Evolutionary conservation across 306 rosid species (phyloP), one percentile per base, ranked within the genome.

Genomic region (Vigna nakashimae): DNA sequence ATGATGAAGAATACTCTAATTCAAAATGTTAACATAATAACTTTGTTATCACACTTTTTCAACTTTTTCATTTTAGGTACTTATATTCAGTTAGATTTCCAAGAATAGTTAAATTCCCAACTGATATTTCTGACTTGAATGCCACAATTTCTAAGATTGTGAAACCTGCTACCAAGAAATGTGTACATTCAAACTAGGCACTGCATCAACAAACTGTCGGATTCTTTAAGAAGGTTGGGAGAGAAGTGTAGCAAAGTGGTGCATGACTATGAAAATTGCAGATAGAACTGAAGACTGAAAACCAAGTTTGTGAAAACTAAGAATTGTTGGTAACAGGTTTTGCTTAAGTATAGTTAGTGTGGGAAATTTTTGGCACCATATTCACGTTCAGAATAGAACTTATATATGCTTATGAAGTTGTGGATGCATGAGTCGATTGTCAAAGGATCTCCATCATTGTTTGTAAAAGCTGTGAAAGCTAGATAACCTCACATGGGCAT

Each of bases 201-300:
- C 18, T 51, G 38, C 43, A 40, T 67, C 74, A 66, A 77, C 74
- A 22, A 66, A 42, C 67, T 66, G 13, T 77, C 68, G 53, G 26
- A 65, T 76, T 76, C 65, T 66, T 40, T 53, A 53, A 52, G 74
- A 65, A 65, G 11, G 80, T 76, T 76, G 40, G 80, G 73, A 65
- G 65, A 64, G 53, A 75, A 64, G 18, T 9, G 64, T 65, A 22
- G 65, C 65, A 65, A 52, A 52, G 32, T 51, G 56, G 32, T 38
- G 36, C 51, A 65, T 9, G 16, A 63, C 7, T 40, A 26, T 9
- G 45, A 32, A 50, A 13, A 52, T 20, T 65, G 32, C 32, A 30
- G 20, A 58, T 58, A 26, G 9, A 73, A 46, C 22, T 32, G 62
- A n/a, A 63, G 15, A 55, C 59, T 60, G 20, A 30, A 42, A 50